Evolutionary conservation across 345 rosid genomes (phyloP), one percentile per base, ranked within the genome.

Genomic region (Ceriops tagal): DNA sequence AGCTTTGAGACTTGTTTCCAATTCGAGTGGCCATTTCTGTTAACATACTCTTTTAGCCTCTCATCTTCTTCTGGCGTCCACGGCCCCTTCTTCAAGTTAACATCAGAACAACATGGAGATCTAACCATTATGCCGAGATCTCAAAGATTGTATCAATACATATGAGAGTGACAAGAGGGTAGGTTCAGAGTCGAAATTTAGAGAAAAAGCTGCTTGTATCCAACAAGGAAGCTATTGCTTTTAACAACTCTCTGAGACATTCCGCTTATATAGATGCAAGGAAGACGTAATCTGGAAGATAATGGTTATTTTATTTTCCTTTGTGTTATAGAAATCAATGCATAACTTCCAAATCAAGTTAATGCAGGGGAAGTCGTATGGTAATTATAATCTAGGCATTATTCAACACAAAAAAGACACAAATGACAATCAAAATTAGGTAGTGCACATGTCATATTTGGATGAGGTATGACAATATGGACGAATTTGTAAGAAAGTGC

Each of bases 181-280:
- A 43, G 49, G 49, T 13, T 4, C 5, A 51, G 67, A 22, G 34
- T 16, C 2, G 31, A 5, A 22, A 0, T 27, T 34, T 3, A 15
- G 24, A 26, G 31, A 46, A 27, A 64, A 10, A 53, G 6, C 32
- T 6, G 18, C 5, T 10, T 10, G 49, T 3, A 47, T 6, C 13
- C 19, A 26, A 37, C 21, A 26, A 27, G 53, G 31, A 43, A 5
- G 67, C 56, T 39, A 27, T 16, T 27, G 19, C 34, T 7, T 64
- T 18, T 13, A 3, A 43, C 8, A 16, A 28, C 3, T 35, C 22
- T 66, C 8, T 53, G 60, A 61, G 71, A 7, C 43, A 63, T 20
- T 51, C 5, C 72, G 70, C 47, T 67, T 62, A 20, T 75, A 78
- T 75, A 78, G 67, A 65, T 71, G 70, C 56, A 43, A 55, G 80